Evolutionary conservation across 1,284 basidiomycete species (phyloP).

Genomic region (Wolfiporia cocos): DNA sequence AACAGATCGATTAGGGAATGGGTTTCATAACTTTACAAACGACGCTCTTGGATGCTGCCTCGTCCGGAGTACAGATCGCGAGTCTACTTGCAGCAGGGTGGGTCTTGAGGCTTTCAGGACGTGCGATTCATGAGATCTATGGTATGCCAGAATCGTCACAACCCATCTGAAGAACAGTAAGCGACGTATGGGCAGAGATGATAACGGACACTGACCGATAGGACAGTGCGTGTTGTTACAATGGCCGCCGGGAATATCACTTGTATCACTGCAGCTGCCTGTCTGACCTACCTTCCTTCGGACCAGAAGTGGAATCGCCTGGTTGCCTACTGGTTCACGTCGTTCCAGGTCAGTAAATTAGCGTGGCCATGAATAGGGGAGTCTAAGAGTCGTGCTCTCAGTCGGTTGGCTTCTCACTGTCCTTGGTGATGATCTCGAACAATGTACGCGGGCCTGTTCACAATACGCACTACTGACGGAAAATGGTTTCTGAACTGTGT

Average conservation of each 20-base stretch:
- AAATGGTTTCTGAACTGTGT: background rate
- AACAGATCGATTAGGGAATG: slow-evolving; percentile 9
- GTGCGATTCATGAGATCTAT: background rate
- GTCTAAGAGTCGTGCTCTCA: background rate
- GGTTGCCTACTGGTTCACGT: slow-evolving; percentile 28
- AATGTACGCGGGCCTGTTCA: slow-evolving; percentile 13
- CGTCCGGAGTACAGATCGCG: slow-evolving; percentile 13
- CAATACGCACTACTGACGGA: background rate
- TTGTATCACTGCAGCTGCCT: slow-evolving; percentile 25
- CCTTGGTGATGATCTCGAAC: slow-evolving; percentile 24
- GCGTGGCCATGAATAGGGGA: background rate
- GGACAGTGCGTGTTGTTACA: slow-evolving; percentile 14
- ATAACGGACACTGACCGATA: too few relatives aligned
- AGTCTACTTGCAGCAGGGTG: slow-evolving; percentile 15
- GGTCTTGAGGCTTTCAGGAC: background rate
- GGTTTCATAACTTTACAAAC: slow-evolving; percentile 17
- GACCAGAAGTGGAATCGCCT: slow-evolving; percentile 27
- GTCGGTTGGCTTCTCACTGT: slow-evolving; percentile 23
- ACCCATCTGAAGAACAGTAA: slow-evolving; percentile 17
- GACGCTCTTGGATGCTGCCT: slow-evolving; percentile 15
- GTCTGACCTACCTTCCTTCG: slow-evolving; percentile 23
- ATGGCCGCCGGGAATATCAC: slow-evolving; percentile 23
- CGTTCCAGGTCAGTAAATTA: slow-evolving; percentile 14
- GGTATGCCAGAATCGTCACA: slow-evolving; percentile 9
- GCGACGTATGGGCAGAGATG: too few relatives aligned